Conservation (phyloP, 257 asterid genomes). For the Solanum etuberosum region DNA sequence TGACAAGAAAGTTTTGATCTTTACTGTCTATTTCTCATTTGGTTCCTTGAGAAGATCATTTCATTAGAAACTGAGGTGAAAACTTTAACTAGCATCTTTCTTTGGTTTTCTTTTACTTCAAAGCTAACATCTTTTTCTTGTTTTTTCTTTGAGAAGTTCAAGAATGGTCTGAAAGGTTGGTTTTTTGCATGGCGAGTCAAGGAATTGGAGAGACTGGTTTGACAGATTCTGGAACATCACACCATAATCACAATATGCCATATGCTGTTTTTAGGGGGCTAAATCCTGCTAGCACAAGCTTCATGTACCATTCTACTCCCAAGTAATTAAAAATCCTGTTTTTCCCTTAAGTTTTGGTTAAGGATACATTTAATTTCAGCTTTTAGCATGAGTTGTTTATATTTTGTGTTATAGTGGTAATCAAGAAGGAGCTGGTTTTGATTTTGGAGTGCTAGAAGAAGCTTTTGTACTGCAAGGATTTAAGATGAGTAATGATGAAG, state of each 20-base stretch:
- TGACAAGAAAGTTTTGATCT: neutral
- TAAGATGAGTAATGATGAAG: slow-evolving; percentile 46
- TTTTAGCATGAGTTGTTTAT: slow-evolving; percentile 12
- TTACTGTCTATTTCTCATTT: neutral
- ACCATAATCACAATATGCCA: slow-evolving; percentile 32
- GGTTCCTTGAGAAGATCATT: neutral
- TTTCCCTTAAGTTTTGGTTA: neutral
- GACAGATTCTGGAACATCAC: slow-evolving; percentile 16
- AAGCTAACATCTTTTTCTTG: neutral
- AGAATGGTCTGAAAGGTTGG: slow-evolving; percentile 30
- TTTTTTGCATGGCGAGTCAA: slow-evolving; percentile 63
- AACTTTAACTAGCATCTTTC: neutral
- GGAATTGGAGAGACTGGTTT: slow-evolving; percentile 31
- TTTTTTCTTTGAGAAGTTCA: neutral
- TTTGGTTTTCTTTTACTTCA: neutral
- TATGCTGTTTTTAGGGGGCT: slow-evolving; percentile 47
- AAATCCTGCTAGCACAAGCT: slow-evolving; percentile 36
- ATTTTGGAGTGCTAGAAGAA: slow-evolving; percentile 89
- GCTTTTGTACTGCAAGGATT: slow-evolving; percentile 74
- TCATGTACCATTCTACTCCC: slow-evolving; percentile 30
- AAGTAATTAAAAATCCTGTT: neutral
- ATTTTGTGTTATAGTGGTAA: slow-evolving; percentile 3
- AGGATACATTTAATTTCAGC: neutral
- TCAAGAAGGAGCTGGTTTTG: slow-evolving; percentile 69
- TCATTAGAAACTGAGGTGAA: neutral